These are phyloP conservation scores for Yamadazyma kanchanaburiensis DNA, from an alignment of 1,139 yeast genomes.

Conservation along the genomic window DNA sequence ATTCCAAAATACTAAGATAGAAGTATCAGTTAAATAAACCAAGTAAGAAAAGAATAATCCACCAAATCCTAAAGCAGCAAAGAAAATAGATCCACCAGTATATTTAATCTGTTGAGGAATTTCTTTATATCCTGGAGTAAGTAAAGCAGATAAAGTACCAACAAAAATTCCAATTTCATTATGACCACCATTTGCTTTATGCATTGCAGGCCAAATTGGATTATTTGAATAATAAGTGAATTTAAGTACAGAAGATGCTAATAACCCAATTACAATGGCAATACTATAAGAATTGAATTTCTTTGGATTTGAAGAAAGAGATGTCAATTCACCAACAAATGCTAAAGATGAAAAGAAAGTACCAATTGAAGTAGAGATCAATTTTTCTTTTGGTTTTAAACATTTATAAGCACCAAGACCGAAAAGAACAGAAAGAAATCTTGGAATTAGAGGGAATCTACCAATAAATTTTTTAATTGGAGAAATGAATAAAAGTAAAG, in stretches of 20 bases:
- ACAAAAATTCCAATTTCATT: conserved; percentile 67
- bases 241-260: conserved; percentile 71
- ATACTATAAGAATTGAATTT: conserved; percentile 52
- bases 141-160: conserved; percentile 62
- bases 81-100: conserved; percentile 38
- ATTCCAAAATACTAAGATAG: conserved; percentile 82
- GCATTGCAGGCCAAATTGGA: conserved; percentile 96
- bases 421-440: conserved; percentile 55
- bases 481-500: conserved; percentile 55
- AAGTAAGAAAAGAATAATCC: conserved; percentile 69
- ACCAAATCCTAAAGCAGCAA: conserved; percentile 72
- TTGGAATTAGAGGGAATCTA: conserved; percentile 42
- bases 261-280: conserved; percentile 69
- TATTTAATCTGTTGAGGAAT: too few relatives aligned
- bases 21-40: conserved; percentile 77
- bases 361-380: conserved; percentile 66
- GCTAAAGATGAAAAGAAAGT: conserved; percentile 61
- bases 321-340: conserved; percentile 53
- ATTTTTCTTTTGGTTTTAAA: conserved; percentile 64
- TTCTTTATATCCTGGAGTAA: conserved; percentile 35
- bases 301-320: conserved; percentile 38
- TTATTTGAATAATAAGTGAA: conserved; percentile 79
- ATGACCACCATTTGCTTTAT: conserved; percentile 80
- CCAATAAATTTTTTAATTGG: conserved; percentile 42
- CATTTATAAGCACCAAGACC: conserved; percentile 78